A percentile compares a stretch with the other conserved stretches of the same genome.
Evolutionary conservation across 495 filamentous ascomycete genomes (phyloP).

Genomic region (Pseudevernia furfuracea): DNA sequence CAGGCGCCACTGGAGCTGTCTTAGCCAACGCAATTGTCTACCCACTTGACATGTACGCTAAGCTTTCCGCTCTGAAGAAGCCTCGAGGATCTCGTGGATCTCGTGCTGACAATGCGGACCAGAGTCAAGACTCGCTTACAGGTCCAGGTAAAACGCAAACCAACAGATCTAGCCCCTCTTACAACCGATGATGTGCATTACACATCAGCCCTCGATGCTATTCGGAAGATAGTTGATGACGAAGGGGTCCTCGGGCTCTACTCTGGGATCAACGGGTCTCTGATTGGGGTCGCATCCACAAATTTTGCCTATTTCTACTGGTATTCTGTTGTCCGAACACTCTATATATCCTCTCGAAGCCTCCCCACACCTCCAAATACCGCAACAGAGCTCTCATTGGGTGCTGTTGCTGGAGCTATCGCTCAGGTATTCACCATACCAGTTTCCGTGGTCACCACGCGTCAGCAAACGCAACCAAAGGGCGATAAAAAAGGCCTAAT

Average conservation of each 20-base stretch:
- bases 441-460: constrained; percentile 87
- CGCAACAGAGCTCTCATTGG: constrained; percentile 74
- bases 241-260: constrained; percentile 83
- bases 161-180: constrained; percentile 29
- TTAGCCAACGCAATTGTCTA: constrained; percentile 95
- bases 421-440: constrained; percentile 96
- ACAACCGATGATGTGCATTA: constrained; percentile 58
- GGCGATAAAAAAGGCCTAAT: constrained; percentile 77
- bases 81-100: background rate
- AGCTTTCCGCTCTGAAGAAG: background rate
- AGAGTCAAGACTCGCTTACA: constrained; percentile 97
- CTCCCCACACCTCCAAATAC: constrained; percentile 65
- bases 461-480: constrained; percentile 88
- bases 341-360: constrained; percentile 67
- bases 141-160: constrained; percentile 78
- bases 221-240: constrained; percentile 73
- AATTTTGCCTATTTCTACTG: constrained; percentile 99
- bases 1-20: constrained; percentile 87
- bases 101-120: constrained; percentile 12
- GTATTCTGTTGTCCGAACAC: constrained; percentile 80
- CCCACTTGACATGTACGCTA: constrained; percentile 84
- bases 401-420: constrained; percentile 80
- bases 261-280: constrained; percentile 73
- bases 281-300: constrained; percentile 89
- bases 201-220: constrained; percentile 75